phyloP scores from a whole-genome alignment of 2,329 filamentous ascomycete genomes.

The Golovinomyces cichoracearum region DNA sequence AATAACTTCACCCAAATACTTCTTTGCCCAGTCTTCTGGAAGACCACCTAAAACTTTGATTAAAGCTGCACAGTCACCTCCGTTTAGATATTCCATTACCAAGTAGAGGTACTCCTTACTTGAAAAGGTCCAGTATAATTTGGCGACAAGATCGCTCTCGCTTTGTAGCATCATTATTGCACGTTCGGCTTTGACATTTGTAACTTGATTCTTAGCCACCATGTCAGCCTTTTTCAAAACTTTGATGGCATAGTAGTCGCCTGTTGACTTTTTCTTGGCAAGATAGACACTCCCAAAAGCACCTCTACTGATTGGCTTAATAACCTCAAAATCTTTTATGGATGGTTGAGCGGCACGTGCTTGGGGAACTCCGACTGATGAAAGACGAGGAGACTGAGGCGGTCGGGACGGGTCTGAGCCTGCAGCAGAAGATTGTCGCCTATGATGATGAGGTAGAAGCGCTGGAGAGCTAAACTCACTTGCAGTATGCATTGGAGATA shows the following conservation, averaged over 20 bases:
- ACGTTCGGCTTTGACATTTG: slow-evolving; percentile 92
- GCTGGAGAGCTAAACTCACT: slow-evolving; percentile 61
- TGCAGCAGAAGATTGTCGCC: slow-evolving; percentile 73
- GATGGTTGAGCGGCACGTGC: slow-evolving; percentile 76
- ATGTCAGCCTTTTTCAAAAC: slow-evolving; percentile 99
- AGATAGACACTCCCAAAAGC: slow-evolving; percentile 95
- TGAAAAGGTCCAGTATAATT: slow-evolving; percentile 98
- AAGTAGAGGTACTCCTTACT: slow-evolving; percentile 97
- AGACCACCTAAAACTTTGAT: slow-evolving; percentile 83
- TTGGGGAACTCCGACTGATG: slow-evolving; percentile 51
- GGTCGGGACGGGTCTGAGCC: slow-evolving; percentile 41
- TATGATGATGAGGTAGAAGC: slow-evolving; percentile 41
- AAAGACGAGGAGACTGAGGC: slow-evolving; percentile 60
- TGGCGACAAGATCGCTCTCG: slow-evolving; percentile 94
- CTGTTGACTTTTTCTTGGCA: slow-evolving; percentile 94
- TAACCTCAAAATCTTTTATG: slow-evolving; percentile 98
- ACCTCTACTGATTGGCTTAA: slow-evolving; percentile 97
- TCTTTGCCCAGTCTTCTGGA: slow-evolving; percentile 93
- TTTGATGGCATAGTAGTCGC: slow-evolving; percentile 96
- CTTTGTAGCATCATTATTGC: slow-evolving; percentile 99
- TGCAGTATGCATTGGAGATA: slow-evolving; percentile 61
- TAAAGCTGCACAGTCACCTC: slow-evolving; percentile 83
- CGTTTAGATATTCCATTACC: slow-evolving; percentile 97
- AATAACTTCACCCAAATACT: slow-evolving; percentile 87
- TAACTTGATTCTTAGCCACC: slow-evolving; percentile 98